Conservation (phyloP, 108 stramenopile genomes). For the Cyclotella kingstonii region DNA sequence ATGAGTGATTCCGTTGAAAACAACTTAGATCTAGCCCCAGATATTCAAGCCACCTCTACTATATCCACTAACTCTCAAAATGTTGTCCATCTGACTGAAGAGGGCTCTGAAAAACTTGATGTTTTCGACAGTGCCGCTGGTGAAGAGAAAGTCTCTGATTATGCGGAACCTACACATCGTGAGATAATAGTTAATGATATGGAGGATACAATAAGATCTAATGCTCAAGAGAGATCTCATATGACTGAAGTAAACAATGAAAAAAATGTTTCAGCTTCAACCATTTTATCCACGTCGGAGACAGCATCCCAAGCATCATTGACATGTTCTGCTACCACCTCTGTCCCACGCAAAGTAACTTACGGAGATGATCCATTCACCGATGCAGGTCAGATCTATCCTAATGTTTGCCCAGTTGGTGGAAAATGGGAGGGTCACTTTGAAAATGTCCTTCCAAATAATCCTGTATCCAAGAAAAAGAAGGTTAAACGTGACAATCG, state of each 20-base stretch:
- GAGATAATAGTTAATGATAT: no score
- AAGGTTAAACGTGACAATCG: slow-evolving; percentile 30
- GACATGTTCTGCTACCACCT: background rate
- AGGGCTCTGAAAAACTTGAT: background rate
- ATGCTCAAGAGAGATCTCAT: no score
- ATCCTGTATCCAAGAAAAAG: slow-evolving; percentile 12
- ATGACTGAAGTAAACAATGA: no score
- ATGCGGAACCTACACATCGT: slow-evolving; percentile 8
- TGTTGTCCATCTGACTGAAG: no score
- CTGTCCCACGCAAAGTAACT: slow-evolving; percentile 10
- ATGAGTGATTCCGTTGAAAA: no score
- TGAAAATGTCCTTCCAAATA: slow-evolving; percentile 49
- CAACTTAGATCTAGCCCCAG: no score
- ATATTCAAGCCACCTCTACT: no score
- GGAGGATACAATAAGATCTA: no score
- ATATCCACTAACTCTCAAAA: no score
- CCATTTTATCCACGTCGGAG: background rate
- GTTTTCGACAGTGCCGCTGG: background rate
- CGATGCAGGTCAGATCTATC: slow-evolving; percentile 40
- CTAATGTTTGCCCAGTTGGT: slow-evolving; percentile 48
- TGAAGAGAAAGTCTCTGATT: background rate
- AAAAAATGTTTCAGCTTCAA: background rate
- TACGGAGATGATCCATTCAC: slow-evolving; percentile 55
- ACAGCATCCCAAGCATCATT: slow-evolving; percentile 1
- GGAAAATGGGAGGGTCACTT: slow-evolving; percentile 81